These are phyloP conservation scores for Dianthus caryophyllus DNA, from an alignment of 148 eudicot species.

Conservation along the genomic window DNA sequence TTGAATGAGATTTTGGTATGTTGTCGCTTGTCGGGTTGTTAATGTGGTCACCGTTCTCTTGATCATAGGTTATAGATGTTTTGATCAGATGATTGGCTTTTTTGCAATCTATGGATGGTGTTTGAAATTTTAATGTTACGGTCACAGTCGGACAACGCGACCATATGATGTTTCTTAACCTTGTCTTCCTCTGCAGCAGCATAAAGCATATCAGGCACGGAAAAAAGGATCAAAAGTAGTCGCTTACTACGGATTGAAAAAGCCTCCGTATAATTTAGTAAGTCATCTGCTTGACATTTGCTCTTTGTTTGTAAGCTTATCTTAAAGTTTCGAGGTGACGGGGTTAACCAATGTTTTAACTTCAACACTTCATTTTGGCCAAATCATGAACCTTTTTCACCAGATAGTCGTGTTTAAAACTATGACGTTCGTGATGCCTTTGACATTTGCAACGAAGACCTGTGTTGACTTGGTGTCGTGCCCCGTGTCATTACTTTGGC, in stretches of 20 bases:
- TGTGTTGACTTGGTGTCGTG: background rate
- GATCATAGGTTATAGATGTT: background rate
- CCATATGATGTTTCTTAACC: slow-evolving; percentile 9
- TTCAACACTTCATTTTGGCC: background rate
- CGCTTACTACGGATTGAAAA: slow-evolving; percentile 71
- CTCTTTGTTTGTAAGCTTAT: background rate
- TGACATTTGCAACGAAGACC: too few relatives aligned
- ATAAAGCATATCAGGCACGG: slow-evolving; percentile 23
- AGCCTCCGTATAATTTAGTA: slow-evolving; percentile 82
- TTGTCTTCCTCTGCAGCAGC: slow-evolving; percentile 24
- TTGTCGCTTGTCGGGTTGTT: background rate
- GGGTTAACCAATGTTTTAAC: background rate
- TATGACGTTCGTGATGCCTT: too few relatives aligned
- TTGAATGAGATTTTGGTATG: background rate
- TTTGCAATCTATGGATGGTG: background rate
- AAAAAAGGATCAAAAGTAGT: slow-evolving; percentile 33
- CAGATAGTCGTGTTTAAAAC: too few relatives aligned
- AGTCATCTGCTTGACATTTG: slow-evolving; percentile 26
- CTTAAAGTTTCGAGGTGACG: background rate
- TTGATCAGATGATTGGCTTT: background rate
- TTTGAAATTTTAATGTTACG: background rate
- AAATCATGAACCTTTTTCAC: too few relatives aligned
- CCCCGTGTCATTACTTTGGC: background rate
- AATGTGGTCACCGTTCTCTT: background rate
- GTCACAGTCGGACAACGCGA: background rate